phyloP scores from a whole-genome alignment of 2,329 filamentous ascomycete species.

The Tolypocladium album region DNA sequence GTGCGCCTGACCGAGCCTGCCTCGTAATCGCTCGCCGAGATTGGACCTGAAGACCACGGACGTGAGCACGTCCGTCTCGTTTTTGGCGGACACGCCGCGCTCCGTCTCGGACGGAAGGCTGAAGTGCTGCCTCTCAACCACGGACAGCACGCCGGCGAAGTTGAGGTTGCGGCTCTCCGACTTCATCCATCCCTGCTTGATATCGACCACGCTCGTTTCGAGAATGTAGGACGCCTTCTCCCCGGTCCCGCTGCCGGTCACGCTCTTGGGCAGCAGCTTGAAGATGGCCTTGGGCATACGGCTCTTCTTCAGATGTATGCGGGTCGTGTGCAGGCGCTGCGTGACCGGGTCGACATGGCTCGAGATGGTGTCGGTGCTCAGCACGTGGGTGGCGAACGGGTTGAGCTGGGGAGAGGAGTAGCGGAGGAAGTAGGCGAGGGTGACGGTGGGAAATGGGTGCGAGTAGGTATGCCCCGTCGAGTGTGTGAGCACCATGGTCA shows the following conservation, averaged over 20 bases:
- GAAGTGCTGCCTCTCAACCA: conserved; percentile 68
- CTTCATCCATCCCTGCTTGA: conserved; percentile 72
- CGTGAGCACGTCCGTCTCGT: conserved; percentile 58
- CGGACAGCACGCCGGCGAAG: conserved; percentile 69
- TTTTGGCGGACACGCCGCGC: conserved; percentile 12
- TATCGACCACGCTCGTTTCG: conserved; percentile 69
- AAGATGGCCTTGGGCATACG: conserved; percentile 65
- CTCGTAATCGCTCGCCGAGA: conserved; percentile 57
- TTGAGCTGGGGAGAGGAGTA: conserved; percentile 64
- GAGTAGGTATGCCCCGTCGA: conserved; percentile 62
- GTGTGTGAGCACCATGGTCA: conserved; percentile 51
- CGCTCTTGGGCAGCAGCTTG: conserved; percentile 61
- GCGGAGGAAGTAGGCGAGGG: conserved; percentile 80
- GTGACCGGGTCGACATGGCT: conserved; percentile 62
- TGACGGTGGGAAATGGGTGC: conserved; percentile 76
- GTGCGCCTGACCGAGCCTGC: conserved; percentile 36
- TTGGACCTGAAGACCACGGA: conserved; percentile 63
- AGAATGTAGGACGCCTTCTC: conserved; percentile 72
- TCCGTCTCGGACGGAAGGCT: conserved; percentile 24
- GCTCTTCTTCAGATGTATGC: conserved; percentile 73
- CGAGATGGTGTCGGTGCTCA: conserved; percentile 74
- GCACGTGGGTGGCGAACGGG: conserved; percentile 71
- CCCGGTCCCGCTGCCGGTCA: conserved; percentile 49
- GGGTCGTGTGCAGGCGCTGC: conserved; percentile 65
- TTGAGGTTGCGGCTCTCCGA: conserved; percentile 74